Evolutionary conservation across 306 rosid genomes (phyloP), one percentile per base, ranked within the genome.

Genomic region (Castanea sativa): DNA sequence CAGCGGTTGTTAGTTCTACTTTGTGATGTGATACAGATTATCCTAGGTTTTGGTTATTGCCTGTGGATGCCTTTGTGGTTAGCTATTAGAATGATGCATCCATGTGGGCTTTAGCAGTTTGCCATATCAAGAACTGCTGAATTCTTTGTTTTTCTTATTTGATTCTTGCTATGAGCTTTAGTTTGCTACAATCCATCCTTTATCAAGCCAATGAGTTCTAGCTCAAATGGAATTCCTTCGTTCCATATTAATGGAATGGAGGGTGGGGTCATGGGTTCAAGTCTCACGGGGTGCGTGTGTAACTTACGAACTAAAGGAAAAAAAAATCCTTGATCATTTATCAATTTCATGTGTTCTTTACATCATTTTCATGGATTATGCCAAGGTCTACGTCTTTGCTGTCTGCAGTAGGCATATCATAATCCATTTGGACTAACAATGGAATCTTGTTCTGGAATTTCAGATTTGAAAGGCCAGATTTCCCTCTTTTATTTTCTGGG

Each of bases 391-490:
- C 27, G 20, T 61, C 12, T 63, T 71, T 81, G 64, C 16, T 35
- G 23, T n/a, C 4, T 57, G 55, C 55, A 20, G 5, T 16, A 68
- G 23, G 49, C 71, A 56, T 56, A 25, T 64, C 55, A 72, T 67
- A 45, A 16, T 69, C 76, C 64, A 25, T 55, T 49, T 63, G 74
- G 75, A 71, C 80, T 88, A 82, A 91, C 76, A 10, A 29, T 76
- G 58, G 51, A 69, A 63, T 73, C 57, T 76, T 79, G 20, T 69
- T 59, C 83, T 79, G 76, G 81, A 73, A 35, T 89, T 85, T 78
- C 93, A 95, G 99, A 78, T 95, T 95, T 80, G 89, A 88, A 86
- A 93, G 99, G 77, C 88, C 92, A 52, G 99, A 93, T 74, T 91
- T 95, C 56, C 89, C 98, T 60, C 91, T 85, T 80, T 75, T 90